phyloP scores from a whole-genome alignment of 108 stramenopile species.

The Skeletonema grethae region DNA sequence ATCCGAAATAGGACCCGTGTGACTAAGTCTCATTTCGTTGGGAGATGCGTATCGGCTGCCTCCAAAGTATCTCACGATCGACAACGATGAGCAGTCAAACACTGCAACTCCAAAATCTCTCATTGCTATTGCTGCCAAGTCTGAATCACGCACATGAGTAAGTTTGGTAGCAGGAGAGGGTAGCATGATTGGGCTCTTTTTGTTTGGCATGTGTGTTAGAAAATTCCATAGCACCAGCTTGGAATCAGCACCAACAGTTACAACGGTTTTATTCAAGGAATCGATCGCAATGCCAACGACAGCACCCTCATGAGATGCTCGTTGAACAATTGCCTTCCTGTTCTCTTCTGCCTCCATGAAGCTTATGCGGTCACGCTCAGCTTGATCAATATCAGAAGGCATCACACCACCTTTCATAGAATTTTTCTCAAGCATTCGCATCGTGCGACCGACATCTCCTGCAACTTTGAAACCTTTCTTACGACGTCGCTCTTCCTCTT shows the following conservation, averaged over 20 bases:
- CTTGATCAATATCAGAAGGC: constrained; percentile 66
- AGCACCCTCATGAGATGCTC: constrained; percentile 67
- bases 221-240: constrained; percentile 93
- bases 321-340: constrained; percentile 49
- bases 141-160: constrained; percentile 78
- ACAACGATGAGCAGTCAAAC: constrained; percentile 74
- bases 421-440: constrained; percentile 72
- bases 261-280: constrained; percentile 78
- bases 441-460: constrained; percentile 72
- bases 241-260: constrained; percentile 87
- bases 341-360: constrained; percentile 47
- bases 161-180: constrained; percentile 78
- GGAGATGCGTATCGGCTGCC: constrained; percentile 15
- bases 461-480: constrained; percentile 37
- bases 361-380: constrained; percentile 53
- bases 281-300: constrained; percentile 95
- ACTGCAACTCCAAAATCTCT: constrained; percentile 67
- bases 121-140: constrained; percentile 80
- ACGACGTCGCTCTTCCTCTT: constrained; percentile 35
- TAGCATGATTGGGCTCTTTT: constrained; percentile 71
- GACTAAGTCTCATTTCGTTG: constrained; percentile 31
- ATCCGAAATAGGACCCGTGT: constrained; percentile 84
- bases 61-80: constrained; percentile 80
- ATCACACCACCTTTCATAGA: constrained; percentile 65
- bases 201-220: constrained; percentile 80